Evolutionary conservation across 768 basidiomycete genomes (phyloP).

Genomic region (Rhodotorula toruloides): DNA sequence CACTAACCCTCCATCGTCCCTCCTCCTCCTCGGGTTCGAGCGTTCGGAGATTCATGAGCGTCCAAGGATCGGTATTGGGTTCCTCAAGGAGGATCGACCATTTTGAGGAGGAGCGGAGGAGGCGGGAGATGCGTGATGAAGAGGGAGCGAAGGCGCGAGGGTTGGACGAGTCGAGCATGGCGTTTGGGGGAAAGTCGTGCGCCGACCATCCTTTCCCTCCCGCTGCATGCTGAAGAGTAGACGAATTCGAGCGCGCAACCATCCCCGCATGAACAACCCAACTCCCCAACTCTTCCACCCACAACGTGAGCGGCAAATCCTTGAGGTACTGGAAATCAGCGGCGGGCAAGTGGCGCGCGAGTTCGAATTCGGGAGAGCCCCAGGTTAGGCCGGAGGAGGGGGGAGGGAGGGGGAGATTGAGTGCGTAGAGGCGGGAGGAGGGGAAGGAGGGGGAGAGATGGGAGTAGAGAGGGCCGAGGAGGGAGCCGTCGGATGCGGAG

Average conservation of each 20-base stretch:
- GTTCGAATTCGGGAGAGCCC: slow-evolving; percentile 32
- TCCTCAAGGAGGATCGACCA: slow-evolving; percentile 20
- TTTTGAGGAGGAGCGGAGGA: slow-evolving; percentile 2
- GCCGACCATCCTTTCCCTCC: background rate
- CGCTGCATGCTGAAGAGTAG: background rate
- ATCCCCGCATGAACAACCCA: slow-evolving; percentile 38
- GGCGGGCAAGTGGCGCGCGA: slow-evolving; percentile 21
- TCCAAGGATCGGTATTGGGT: slow-evolving; percentile 27
- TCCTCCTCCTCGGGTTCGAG: slow-evolving; percentile 2
- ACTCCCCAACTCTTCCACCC: slow-evolving; percentile 24
- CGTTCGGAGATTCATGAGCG: slow-evolving; percentile 32
- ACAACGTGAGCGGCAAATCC: slow-evolving; percentile 27
- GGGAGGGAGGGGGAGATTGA: slow-evolving; percentile 33
- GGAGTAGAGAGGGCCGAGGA: slow-evolving; percentile 15
- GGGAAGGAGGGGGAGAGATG: slow-evolving; percentile 12
- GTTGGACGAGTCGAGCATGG: slow-evolving; percentile 4
- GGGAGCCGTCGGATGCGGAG: background rate
- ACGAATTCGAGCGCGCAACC: slow-evolving; percentile 19
- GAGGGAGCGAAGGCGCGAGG: slow-evolving; percentile 12
- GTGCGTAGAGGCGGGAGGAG: background rate
- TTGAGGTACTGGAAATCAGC: slow-evolving; percentile 25
- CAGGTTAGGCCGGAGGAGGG: slow-evolving; percentile 29
- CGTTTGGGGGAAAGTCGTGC: background rate
- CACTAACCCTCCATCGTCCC: slow-evolving; percentile 23
- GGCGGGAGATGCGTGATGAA: background rate